Evolutionary conservation across 192 early-diverging fungal species (phyloP).

Genomic region (Gigaspora rosea): DNA sequence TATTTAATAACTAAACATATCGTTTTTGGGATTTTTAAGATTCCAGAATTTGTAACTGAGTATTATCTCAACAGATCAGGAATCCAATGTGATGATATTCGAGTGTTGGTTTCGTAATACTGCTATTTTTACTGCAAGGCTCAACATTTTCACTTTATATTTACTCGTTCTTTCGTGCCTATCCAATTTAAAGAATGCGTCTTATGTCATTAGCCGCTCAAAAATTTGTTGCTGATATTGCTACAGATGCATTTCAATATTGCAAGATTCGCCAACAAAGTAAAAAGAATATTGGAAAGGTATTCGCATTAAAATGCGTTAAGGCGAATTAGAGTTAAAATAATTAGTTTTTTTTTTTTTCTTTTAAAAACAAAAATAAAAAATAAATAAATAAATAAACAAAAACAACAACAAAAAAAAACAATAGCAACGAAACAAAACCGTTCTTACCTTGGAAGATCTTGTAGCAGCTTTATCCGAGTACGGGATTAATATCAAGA

Average conservation of each 20-base stretch:
- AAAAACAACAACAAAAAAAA: background rate
- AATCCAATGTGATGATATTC: constrained; percentile 77
- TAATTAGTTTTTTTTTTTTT: background rate
- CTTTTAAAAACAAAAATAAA: background rate
- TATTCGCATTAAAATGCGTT: constrained; percentile 16
- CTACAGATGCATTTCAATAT: constrained; percentile 83
- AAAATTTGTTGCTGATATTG: constrained; percentile 85
- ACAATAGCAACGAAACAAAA: constrained; percentile 71
- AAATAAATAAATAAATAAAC: background rate
- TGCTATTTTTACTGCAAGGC: background rate
- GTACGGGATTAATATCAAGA: constrained; percentile 94
- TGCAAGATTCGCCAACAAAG: constrained; percentile 75
- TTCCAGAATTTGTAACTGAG: constrained; percentile 92
- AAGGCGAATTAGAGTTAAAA: background rate
- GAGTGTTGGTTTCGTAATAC: constrained; percentile 57
- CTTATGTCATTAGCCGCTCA: constrained; percentile 80
- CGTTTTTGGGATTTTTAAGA: constrained; percentile 45
- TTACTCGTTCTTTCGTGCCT: background rate
- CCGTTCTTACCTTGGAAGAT: constrained; percentile 92
- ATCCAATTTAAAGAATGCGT: constrained; percentile 59
- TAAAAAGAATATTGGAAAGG: constrained; percentile 49
- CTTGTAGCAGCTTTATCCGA: constrained; percentile 84
- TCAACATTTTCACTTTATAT: background rate
- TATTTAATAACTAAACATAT: background rate
- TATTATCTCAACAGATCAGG: constrained; percentile 81